Evolutionary conservation across 164 flowering plant species (phyloP).

Genomic region (Umbellularia californica): DNA sequence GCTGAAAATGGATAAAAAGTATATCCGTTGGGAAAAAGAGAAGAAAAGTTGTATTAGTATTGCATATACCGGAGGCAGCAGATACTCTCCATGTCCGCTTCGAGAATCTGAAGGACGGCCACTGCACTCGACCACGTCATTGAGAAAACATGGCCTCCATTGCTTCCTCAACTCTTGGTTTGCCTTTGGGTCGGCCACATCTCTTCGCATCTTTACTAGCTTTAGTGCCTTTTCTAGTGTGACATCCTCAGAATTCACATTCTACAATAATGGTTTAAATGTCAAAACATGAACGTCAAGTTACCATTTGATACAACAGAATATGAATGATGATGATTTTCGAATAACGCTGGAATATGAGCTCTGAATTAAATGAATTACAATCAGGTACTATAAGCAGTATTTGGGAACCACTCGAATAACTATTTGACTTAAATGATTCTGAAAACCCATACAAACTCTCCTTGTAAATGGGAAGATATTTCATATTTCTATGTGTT

Average conservation of each 20-base stretch:
- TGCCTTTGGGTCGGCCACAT: constrained; percentile 61
- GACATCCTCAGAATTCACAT: constrained; percentile 43
- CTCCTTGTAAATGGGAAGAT: background rate
- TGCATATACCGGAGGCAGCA: background rate
- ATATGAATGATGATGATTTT: background rate
- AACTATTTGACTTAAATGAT: background rate
- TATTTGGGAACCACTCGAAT: too few relatives aligned
- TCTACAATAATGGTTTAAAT: constrained; percentile 32
- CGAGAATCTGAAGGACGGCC: background rate
- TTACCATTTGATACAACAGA: too few relatives aligned
- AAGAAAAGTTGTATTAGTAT: background rate
- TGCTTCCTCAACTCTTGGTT: constrained; percentile 31
- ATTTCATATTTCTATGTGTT: background rate
- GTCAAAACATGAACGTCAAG: background rate
- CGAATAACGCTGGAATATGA: too few relatives aligned
- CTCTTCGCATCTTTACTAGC: constrained; percentile 44
- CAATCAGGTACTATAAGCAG: too few relatives aligned
- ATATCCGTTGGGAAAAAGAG: background rate
- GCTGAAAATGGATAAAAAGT: background rate
- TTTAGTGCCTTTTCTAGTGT: constrained; percentile 65
- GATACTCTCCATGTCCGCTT: background rate
- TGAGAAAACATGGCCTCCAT: constrained; percentile 1
- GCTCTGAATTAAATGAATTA: too few relatives aligned
- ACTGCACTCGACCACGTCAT: background rate
- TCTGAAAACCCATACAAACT: background rate